These are phyloP conservation scores for Scorias spongiosa DNA, from an alignment of 2,329 filamentous ascomycete genomes.

Conservation along the genomic window DNA sequence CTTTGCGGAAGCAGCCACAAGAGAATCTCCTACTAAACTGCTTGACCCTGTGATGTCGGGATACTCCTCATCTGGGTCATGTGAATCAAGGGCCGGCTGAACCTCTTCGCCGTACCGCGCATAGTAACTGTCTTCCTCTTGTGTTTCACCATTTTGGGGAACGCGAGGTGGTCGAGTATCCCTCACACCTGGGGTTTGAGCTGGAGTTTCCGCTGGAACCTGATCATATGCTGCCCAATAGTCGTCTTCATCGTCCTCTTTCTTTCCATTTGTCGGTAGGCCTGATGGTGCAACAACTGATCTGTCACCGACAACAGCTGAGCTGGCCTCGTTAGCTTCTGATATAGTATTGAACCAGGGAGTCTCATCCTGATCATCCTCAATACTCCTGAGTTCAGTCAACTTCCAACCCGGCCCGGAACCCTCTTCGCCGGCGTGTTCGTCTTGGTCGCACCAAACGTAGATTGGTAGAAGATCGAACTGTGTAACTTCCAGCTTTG, in stretches of 20 bases:
- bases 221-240: conserved; percentile 71
- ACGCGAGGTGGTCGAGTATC: conserved; percentile 44
- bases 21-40: conserved; percentile 38
- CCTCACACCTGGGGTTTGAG: conserved; percentile 28
- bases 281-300: conserved; percentile 4
- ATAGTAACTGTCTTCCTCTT: conserved; percentile 56
- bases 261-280: conserved; percentile 10
- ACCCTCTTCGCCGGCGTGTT: conserved; percentile 35
- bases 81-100: conserved; percentile 65
- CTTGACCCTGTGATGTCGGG: conserved; percentile 31
- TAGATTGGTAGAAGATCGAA: conserved; percentile 50
- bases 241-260: conserved; percentile 31
- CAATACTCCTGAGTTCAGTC: conserved; percentile 49
- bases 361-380: conserved; percentile 39
- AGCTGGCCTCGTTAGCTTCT: conserved; percentile 42
- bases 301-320: conserved; percentile 7
- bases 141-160: conserved; percentile 7
- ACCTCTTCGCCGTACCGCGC: conserved; percentile 59
- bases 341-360: conserved; percentile 41
- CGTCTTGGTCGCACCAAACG: conserved; percentile 53
- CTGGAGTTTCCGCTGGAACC: conserved; percentile 51
- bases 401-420: conserved; percentile 50
- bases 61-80: conserved; percentile 61
- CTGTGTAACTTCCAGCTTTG: conserved; percentile 45
- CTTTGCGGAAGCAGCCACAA: conserved; percentile 17